phyloP scores from a whole-genome alignment of 2,329 filamentous ascomycete genomes.

The Neofusicoccum cordaticola region DNA sequence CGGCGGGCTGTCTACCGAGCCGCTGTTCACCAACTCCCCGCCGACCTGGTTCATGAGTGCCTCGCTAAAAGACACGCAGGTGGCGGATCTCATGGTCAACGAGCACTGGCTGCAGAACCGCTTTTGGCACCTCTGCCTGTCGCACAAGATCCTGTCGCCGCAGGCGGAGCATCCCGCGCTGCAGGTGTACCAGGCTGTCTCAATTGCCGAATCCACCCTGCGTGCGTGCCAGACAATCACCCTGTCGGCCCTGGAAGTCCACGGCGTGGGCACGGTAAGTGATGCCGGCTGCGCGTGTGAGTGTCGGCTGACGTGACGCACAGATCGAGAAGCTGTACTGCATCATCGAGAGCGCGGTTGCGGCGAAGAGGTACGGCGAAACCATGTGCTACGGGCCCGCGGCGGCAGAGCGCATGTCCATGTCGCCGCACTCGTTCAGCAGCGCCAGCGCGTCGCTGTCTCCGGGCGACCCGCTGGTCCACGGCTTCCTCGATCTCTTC shows the following conservation, averaged over 20 bases:
- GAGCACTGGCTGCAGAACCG: slow-evolving; percentile 46
- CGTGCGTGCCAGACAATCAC: slow-evolving; percentile 33
- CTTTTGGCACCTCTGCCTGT: slow-evolving; percentile 42
- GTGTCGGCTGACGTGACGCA: not conserved
- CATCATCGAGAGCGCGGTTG: slow-evolving; percentile 20
- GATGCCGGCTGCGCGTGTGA: slow-evolving; percentile 37
- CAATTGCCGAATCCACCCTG: slow-evolving; percentile 35
- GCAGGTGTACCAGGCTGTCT: slow-evolving; percentile 35
- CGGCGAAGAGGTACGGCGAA: slow-evolving; percentile 1
- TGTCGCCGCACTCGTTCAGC: slow-evolving; percentile 3
- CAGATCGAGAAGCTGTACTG: slow-evolving; percentile 16
- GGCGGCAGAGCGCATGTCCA: not conserved
- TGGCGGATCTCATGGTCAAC: slow-evolving; percentile 42
- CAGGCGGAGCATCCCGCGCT: slow-evolving; percentile 36
- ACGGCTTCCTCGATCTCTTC: slow-evolving; percentile 9
- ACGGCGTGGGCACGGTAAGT: slow-evolving; percentile 41
- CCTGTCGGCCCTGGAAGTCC: slow-evolving; percentile 40
- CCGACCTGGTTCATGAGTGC: slow-evolving; percentile 33
- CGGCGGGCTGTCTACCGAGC: slow-evolving; percentile 9
- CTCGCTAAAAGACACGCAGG: slow-evolving; percentile 40
- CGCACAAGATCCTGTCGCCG: slow-evolving; percentile 29
- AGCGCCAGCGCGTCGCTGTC: not conserved
- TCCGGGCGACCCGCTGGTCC: slow-evolving; percentile 3
- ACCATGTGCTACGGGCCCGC: not conserved
- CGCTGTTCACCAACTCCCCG: slow-evolving; percentile 26